Percentiles rank a stretch among this genome's conserved stretches.
These are phyloP conservation scores for Xylaria cubensis DNA, from an alignment of 495 filamentous ascomycete species.

Conservation along the genomic window DNA sequence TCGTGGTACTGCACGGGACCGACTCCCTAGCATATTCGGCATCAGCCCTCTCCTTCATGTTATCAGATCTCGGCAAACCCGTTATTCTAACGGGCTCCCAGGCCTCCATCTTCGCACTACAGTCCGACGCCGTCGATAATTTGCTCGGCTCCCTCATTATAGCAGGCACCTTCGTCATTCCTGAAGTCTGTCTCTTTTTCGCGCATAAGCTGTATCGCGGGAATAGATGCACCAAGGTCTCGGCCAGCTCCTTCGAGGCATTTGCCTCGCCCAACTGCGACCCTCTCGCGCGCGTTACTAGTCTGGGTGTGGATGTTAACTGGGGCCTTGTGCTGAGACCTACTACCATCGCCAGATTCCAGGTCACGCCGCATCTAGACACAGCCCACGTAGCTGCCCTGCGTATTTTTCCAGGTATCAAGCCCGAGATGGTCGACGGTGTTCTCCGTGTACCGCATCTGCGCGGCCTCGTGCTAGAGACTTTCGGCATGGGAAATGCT, in stretches of 20 bases:
- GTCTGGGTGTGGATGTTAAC: slow-evolving; percentile 79
- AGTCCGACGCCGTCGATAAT: slow-evolving; percentile 97
- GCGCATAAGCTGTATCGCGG: slow-evolving; percentile 91
- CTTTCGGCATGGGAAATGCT: slow-evolving; percentile 94
- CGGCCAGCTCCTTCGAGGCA: slow-evolving; percentile 83
- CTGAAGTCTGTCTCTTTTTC: slow-evolving; percentile 96
- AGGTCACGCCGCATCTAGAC: slow-evolving; percentile 77
- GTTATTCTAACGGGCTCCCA: slow-evolving; percentile 92
- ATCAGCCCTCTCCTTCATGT: slow-evolving; percentile 93
- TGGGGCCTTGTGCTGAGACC: slow-evolving; percentile 84
- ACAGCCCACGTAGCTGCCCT: slow-evolving; percentile 91
- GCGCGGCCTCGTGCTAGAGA: slow-evolving; percentile 87
- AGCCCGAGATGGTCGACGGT: slow-evolving; percentile 91
- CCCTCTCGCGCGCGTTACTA: slow-evolving; percentile 80
- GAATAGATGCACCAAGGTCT: slow-evolving; percentile 88
- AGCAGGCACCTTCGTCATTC: slow-evolving; percentile 94
- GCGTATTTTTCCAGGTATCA: slow-evolving; percentile 94
- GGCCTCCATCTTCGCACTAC: slow-evolving; percentile 88
- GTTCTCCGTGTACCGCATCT: slow-evolving; percentile 81
- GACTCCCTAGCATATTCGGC: slow-evolving; percentile 92
- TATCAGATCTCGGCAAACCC: slow-evolving; percentile 88
- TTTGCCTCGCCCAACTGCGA: slow-evolving; percentile 86
- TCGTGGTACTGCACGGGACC: slow-evolving; percentile 96
- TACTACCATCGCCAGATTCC: slow-evolving; percentile 73
- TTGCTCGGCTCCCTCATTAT: slow-evolving; percentile 90